These are phyloP conservation scores for Mucor saturninus DNA, from an alignment of 371 early-diverging fungal species.

Conservation along the genomic window DNA sequence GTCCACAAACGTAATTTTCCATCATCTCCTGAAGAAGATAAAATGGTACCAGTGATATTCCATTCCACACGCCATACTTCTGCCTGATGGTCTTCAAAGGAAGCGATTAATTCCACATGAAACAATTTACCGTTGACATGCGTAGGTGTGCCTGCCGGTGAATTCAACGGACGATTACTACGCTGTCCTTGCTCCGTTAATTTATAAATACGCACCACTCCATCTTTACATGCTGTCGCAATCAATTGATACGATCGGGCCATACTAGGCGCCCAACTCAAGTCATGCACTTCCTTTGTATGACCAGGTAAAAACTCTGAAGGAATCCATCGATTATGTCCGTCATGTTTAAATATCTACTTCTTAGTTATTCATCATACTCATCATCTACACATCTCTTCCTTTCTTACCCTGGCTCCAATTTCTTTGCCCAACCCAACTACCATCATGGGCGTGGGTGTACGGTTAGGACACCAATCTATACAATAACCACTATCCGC, in stretches of 20 bases:
- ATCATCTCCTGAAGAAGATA: slow-evolving; percentile 91
- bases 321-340: slow-evolving; percentile 70
- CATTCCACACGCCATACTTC: slow-evolving; percentile 92
- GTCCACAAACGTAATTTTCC: slow-evolving; percentile 91
- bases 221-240: slow-evolving; percentile 91
- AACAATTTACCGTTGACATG: slow-evolving; percentile 29
- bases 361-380: neutral
- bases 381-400: neutral
- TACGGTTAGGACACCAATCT: slow-evolving; percentile 90
- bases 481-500: slow-evolving; percentile 75
- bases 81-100: slow-evolving; percentile 71
- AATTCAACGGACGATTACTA: slow-evolving; percentile 1
- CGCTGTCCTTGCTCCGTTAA: slow-evolving; percentile 56
- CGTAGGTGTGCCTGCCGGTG: slow-evolving; percentile 25
- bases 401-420: slow-evolving; percentile 65
- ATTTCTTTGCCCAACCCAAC: slow-evolving; percentile 88
- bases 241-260: slow-evolving; percentile 89
- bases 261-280: slow-evolving; percentile 90
- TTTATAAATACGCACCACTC: slow-evolving; percentile 85
- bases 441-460: slow-evolving; percentile 80
- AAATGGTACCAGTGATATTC: slow-evolving; percentile 93
- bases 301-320: slow-evolving; percentile 72
- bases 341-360: slow-evolving; percentile 67
- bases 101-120: slow-evolving; percentile 64
- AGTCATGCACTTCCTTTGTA: slow-evolving; percentile 74